Evolutionary conservation across 2,329 filamentous ascomycete genomes (phyloP), one percentile per base, ranked within the genome.

Genomic region (Lecanicillium sp.): DNA sequence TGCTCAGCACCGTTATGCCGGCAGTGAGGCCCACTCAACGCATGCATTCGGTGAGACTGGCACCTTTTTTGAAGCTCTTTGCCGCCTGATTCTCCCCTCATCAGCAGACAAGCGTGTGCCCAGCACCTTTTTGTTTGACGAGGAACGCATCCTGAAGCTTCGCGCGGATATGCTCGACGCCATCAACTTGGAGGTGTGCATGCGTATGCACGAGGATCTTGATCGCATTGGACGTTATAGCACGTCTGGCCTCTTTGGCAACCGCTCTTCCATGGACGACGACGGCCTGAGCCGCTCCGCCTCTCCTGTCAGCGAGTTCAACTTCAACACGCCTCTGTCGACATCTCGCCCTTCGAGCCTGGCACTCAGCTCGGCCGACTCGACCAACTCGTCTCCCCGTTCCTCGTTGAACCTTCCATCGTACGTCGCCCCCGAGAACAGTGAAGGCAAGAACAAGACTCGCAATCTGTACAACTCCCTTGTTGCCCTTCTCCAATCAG

Each of bases 141-240:
- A 80, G 50, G 78, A 81, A 52, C 71, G 78, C 20, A 62, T 82
- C 31, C 51, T 70, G 36, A 79, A 80, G 51, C 63, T 81, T 27
- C 70, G 75, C 14, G 67, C 70, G 6, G 77, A 81, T 51, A 68
- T 80, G 57, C 64, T 73, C 20, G 76, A 81, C 48, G 67, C 72
- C 38, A 71, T 81, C 49, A 79, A 80, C 51, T 55, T 82, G 11
- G 75, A 80, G 43, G 66, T 81, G 13, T 81, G 77, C 62, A 78
- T 78, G 71, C 67, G 65, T 18, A 64, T 74, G 45, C 78, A 70
- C 46, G 73, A 78, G 41, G 64, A 68, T 9, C 55, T 74, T 14
- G 70, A 75, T 43, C 58, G 60, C 11, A 58, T 72, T 13, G 63
- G 64, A 32, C 59, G 63, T 30, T 52, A 60, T 33, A 56, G 48